Evolutionary conservation across 345 rosid genomes (phyloP).

Genomic region (Firmiana major): DNA sequence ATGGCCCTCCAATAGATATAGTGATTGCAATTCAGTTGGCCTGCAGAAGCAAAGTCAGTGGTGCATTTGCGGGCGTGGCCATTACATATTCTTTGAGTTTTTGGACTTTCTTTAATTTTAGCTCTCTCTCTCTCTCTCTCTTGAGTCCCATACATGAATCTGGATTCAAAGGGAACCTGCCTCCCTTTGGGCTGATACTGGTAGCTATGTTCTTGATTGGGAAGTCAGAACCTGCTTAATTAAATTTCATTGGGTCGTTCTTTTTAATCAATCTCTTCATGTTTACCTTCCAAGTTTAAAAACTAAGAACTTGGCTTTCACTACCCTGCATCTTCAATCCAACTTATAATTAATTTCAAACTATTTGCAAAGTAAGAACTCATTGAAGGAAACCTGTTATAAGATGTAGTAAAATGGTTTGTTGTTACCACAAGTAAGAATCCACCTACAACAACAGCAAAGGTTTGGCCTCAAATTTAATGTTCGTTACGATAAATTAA

Average conservation of each 20-base stretch:
- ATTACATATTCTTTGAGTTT: slow-evolving; percentile 1
- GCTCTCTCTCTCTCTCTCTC: not conserved
- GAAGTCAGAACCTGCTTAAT: not conserved
- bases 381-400: too few relatives aligned
- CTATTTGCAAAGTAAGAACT: too few relatives aligned
- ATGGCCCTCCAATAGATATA: slow-evolving; percentile 13
- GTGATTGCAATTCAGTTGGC: slow-evolving; percentile 12
- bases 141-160: not conserved
- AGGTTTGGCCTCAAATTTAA: too few relatives aligned
- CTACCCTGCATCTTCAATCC: not conserved
- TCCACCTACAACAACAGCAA: too few relatives aligned
- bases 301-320: not conserved
- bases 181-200: not conserved
- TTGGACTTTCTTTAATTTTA: not conserved
- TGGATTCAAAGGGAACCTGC: not conserved
- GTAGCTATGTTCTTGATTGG: not conserved
- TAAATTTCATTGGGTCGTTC: not conserved
- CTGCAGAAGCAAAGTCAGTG: not conserved
- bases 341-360: too few relatives aligned
- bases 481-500: too few relatives aligned
- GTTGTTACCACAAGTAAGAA: too few relatives aligned
- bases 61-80: slow-evolving; percentile 26
- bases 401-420: too few relatives aligned
- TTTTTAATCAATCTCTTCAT: not conserved
- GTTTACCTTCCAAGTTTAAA: not conserved